Evolutionary conservation across 768 basidiomycete genomes (phyloP), one percentile per base, ranked within the genome.

Genomic region (Pulveroboletus sp.): DNA sequence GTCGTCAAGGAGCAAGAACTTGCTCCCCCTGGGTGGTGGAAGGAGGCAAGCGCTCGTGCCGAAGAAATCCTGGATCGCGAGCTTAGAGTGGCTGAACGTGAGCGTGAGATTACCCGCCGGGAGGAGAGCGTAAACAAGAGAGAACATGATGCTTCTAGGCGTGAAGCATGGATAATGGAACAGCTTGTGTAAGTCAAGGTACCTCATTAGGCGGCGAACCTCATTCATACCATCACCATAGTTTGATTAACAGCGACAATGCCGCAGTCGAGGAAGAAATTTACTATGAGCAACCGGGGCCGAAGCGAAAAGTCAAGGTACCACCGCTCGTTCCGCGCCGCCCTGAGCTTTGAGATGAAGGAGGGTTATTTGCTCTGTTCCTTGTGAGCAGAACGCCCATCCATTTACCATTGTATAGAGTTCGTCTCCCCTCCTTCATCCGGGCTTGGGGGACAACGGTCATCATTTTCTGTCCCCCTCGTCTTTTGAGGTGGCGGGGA

Each of bases 281-380:
- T 66, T 70, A 82, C 41, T 91, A 90, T 77, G 88, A 89, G 68
- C 82, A 82, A 27, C 71, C 77, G 55, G 72, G 68, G 59, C 56
- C 77, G 50, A 85, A 84, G 73, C 83, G 86, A 72, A 90, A 84
- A 84, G 73, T 81, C 82, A 91, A 91, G 89, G 89, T 91, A 91
- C 80, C 87, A 71, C 81, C 85, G 74, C 81, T 85, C 75, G 51
- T 63, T 75, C 81, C 81, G 76, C 87, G 87, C 80, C 88, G 85
- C 79, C 85, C 87, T 74, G 87, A 89, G 85, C 84, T 90, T 79
- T 90, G 85, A 90, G 89, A 89, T 88, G 89, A 90, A 86, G 89
- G 87, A 81, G 89, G 81, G 68, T 68, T 65, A 71, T 69, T 49
- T 52, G 50, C 73, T 70, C 67, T 57, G 69, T 61, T 57, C 60